phyloP scores from a whole-genome alignment of 495 filamentous ascomycete genomes.

The Aspergillus sparsus region DNA sequence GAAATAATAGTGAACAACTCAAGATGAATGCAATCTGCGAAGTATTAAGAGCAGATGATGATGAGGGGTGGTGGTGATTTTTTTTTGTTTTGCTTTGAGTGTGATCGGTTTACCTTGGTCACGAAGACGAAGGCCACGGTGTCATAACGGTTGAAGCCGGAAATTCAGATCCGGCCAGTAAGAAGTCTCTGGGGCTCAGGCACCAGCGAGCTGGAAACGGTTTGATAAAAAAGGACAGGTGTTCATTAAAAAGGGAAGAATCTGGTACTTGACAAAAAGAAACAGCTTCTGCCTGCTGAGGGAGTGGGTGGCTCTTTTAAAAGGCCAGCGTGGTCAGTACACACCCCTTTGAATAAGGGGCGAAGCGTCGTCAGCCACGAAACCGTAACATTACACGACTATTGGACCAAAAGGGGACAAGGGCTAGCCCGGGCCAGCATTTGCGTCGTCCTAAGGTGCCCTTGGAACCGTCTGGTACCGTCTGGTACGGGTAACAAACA shows the following conservation, averaged over 20 bases:
- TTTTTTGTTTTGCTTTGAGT: constrained; percentile 3
- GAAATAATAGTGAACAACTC: constrained; percentile 12
- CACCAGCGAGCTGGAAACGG: constrained; percentile 11
- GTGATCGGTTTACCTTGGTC: constrained; percentile 15
- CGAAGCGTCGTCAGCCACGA: constrained; percentile 26
- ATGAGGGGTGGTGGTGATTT: constrained; percentile 5
- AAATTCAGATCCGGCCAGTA: constrained; percentile 24
- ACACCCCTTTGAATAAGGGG: constrained; percentile 27
- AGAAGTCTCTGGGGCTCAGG: constrained; percentile 16
- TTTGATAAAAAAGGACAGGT: constrained; percentile 40
- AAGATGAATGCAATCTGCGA: constrained; percentile 10
- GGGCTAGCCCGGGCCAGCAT: neutral
- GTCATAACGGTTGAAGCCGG: constrained; percentile 41
- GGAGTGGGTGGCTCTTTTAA: constrained; percentile 39
- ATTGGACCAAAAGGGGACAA: neutral
- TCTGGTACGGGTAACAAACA: no score
- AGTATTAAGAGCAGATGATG: constrained; percentile 4
- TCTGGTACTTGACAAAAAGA: constrained; percentile 11
- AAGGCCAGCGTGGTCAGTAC: constrained; percentile 52
- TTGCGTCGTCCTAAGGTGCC: no score
- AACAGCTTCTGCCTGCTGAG: constrained; percentile 24
- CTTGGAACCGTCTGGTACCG: no score
- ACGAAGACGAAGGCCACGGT: constrained; percentile 36
- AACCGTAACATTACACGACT: constrained; percentile 23
- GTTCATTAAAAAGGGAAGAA: constrained; percentile 11